Conservation (phyloP, 1,139 yeast species). For the Scheffersomyces titani region DNA sequence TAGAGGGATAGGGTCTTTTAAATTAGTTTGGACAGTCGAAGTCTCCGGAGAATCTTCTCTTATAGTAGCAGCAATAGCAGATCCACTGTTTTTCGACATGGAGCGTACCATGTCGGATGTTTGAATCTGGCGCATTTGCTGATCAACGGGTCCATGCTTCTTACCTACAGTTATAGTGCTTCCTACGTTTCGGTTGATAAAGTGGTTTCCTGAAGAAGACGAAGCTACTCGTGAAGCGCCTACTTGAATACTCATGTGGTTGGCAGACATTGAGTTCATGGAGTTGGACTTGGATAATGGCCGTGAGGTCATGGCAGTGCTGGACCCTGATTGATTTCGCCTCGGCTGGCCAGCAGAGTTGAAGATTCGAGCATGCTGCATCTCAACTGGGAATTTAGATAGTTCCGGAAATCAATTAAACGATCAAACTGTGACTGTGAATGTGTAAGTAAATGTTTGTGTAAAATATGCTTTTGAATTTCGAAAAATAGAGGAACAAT, state of each 20-base stretch:
- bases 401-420: not conserved
- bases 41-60: not conserved
- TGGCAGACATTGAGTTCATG: constrained; percentile 9
- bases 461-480: too few species aligned
- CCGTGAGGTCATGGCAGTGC: not conserved
- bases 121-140: not conserved
- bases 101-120: constrained; percentile 1
- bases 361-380: constrained; percentile 34
- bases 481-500: too few species aligned
- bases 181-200: constrained; percentile 15
- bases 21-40: not conserved
- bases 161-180: constrained; percentile 20
- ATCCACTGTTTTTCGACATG: not conserved
- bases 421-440: too few species aligned
- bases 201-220: constrained; percentile 4
- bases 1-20: constrained; percentile 39
- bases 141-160: constrained; percentile 2
- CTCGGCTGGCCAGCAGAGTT: constrained; percentile 8
- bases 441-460: too few species aligned
- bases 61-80: not conserved
- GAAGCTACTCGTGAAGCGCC: constrained; percentile 8
- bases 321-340: not conserved
- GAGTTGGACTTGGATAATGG: constrained; percentile 5
- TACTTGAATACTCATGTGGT: constrained; percentile 9
- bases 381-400: constrained; percentile 6